These are phyloP conservation scores for Marchantia polymorpha DNA, from an alignment of 225 moss, liverwort and hornwort genomes.

Conservation along the genomic window DNA sequence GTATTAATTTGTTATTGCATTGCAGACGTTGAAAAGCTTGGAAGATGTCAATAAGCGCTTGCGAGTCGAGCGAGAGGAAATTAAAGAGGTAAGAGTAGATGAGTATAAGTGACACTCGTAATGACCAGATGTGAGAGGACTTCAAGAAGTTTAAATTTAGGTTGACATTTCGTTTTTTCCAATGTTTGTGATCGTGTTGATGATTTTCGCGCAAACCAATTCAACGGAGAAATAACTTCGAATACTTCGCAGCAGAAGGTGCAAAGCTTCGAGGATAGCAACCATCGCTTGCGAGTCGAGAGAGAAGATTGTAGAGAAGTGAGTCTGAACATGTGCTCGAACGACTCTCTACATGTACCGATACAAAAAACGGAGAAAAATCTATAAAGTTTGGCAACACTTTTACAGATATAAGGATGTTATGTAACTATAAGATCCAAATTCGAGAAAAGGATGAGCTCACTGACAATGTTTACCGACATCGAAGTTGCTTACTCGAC, in stretches of 20 bases:
- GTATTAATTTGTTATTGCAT: background rate
- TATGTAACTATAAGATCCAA: too few species aligned
- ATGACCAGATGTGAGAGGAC: too few species aligned
- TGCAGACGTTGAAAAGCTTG: background rate
- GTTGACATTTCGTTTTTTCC: too few species aligned
- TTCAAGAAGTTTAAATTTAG: too few species aligned
- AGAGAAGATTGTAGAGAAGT: slow-evolving; percentile 18
- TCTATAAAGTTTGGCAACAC: too few species aligned
- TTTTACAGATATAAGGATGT: too few species aligned
- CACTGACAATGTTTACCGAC: too few species aligned
- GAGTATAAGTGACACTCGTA: too few species aligned
- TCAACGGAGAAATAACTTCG: background rate
- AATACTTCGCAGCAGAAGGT: slow-evolving; percentile 1
- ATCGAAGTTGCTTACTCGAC: background rate
- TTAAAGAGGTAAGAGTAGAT: background rate
- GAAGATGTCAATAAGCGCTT: slow-evolving; percentile 1
- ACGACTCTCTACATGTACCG: too few species aligned
- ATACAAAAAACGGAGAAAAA: too few species aligned
- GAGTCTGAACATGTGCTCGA: background rate
- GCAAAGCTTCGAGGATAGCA: background rate
- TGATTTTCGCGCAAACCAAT: background rate
- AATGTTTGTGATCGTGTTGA: background rate
- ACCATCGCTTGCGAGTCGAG: background rate
- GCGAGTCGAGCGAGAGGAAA: background rate
- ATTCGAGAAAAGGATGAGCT: too few species aligned